These are phyloP conservation scores for Atkinsonella texensis DNA, from an alignment of 2,329 filamentous ascomycete species.

Conservation along the genomic window DNA sequence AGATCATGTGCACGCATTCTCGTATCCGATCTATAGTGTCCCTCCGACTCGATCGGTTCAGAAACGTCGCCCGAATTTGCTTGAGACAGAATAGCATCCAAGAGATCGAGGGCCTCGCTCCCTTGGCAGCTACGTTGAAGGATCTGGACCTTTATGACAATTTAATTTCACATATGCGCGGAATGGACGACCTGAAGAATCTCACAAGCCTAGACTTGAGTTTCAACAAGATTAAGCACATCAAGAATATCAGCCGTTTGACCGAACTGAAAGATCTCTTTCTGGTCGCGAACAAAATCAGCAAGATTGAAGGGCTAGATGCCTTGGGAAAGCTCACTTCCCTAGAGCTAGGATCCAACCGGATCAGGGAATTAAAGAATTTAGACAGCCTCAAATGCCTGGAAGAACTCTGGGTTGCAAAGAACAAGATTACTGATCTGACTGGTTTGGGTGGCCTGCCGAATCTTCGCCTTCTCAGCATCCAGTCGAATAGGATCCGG, in stretches of 20 bases:
- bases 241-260: constrained; percentile 75
- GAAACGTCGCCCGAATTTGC: constrained; percentile 63
- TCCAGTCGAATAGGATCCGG: constrained; percentile 88
- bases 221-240: constrained; percentile 99
- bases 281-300: constrained; percentile 91
- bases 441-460: constrained; percentile 61
- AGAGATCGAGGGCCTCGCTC: constrained; percentile 61
- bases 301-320: constrained; percentile 72
- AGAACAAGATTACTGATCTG: constrained; percentile 89
- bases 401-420: constrained; percentile 88
- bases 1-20: constrained; percentile 84
- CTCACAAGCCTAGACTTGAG: constrained; percentile 78
- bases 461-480: constrained; percentile 77
- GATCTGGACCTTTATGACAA: constrained; percentile 98
- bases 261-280: constrained; percentile 71
- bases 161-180: constrained; percentile 74
- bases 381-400: constrained; percentile 64
- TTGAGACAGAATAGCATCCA: constrained; percentile 87
- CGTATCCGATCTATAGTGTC: constrained; percentile 67
- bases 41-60: constrained; percentile 75
- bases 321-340: constrained; percentile 64
- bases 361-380: constrained; percentile 79
- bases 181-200: constrained; percentile 64
- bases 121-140: constrained; percentile 52
- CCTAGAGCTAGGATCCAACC: constrained; percentile 84